A percentile compares a stretch with the other conserved stretches of the same genome.
These are phyloP conservation scores for Talaromyces ruber DNA, from an alignment of 495 filamentous ascomycete species.

Conservation along the genomic window DNA sequence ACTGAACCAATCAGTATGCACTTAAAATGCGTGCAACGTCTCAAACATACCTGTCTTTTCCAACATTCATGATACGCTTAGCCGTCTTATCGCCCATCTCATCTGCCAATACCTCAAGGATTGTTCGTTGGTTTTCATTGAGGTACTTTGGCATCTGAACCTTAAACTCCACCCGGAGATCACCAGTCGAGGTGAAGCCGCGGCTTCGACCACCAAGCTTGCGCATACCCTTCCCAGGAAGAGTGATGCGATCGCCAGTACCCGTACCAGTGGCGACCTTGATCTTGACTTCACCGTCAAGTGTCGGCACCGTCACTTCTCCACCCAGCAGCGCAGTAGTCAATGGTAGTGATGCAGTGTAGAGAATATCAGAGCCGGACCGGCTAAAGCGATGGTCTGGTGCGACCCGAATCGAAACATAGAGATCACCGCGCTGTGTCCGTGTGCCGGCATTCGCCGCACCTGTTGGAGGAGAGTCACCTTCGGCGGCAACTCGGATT, in stretches of 20 bases:
- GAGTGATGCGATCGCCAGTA: conserved; percentile 82
- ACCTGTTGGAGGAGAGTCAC: conserved; percentile 74
- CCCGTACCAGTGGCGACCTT: conserved; percentile 83
- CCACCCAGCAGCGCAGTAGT: conserved; percentile 91
- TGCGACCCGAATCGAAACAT: conserved; percentile 74
- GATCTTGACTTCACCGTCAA: conserved; percentile 82
- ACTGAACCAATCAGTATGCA: conserved; percentile 4
- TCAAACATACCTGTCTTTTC: conserved; percentile 36
- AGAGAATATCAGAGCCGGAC: conserved; percentile 77
- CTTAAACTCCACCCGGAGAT: conserved; percentile 89
- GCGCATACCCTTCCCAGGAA: conserved; percentile 88
- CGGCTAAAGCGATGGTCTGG: conserved; percentile 81
- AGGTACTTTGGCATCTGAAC: conserved; percentile 92
- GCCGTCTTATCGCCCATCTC: conserved; percentile 88
- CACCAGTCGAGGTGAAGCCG: conserved; percentile 50
- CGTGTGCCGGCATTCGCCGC: conserved; percentile 47
- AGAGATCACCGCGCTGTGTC: conserved; percentile 71
- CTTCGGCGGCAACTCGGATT: conserved; percentile 69
- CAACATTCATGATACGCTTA: conserved; percentile 79
- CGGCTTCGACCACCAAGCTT: conserved; percentile 52
- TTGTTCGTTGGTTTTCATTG: conserved; percentile 76
- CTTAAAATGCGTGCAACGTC: background rate
- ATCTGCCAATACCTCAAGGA: conserved; percentile 91
- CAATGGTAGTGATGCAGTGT: conserved; percentile 83
- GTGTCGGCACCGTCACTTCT: conserved; percentile 78